Percentiles rank a stretch among this genome's conserved stretches.
Conservation (phyloP, 2,329 filamentous ascomycete species). For the Scedosporium apiospermum region DNA sequence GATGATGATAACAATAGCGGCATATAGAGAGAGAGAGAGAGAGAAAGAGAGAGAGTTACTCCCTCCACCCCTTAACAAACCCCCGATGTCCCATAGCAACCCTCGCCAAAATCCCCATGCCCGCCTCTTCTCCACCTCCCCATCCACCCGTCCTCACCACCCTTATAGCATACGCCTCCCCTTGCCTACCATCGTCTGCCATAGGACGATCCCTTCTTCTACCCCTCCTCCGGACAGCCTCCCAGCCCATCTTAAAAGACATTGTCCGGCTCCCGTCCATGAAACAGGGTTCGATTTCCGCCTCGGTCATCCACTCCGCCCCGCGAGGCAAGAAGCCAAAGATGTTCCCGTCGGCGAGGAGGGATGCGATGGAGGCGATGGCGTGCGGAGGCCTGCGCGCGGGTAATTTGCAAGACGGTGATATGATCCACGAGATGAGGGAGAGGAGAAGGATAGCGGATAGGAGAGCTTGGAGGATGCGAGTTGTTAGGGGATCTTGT, state of each 20-base stretch:
- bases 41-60: not conserved
- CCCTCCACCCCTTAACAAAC: not conserved
- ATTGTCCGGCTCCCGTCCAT: not conserved
- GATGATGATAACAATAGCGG: too few species aligned
- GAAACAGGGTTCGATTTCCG: slow-evolving; percentile 7
- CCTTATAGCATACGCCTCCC: not conserved
- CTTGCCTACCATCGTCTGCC: not conserved
- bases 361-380: slow-evolving; percentile 25
- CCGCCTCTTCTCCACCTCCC: not conserved
- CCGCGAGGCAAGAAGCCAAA: slow-evolving; percentile 8
- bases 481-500: slow-evolving; percentile 22
- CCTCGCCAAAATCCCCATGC: not conserved
- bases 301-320: slow-evolving; percentile 7
- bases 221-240: not conserved
- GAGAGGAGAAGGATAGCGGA: slow-evolving; percentile 17
- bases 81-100: not conserved
- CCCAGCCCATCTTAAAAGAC: not conserved
- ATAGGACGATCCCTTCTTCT: not conserved
- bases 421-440: slow-evolving; percentile 18
- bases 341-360: slow-evolving; percentile 27
- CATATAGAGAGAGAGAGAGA: too few species aligned
- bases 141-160: not conserved
- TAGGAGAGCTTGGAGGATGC: slow-evolving; percentile 23
- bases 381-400: slow-evolving; percentile 17
- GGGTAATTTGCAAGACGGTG: slow-evolving; percentile 18